These are phyloP conservation scores for Erysimum cheiri DNA, from an alignment of 441 rosid genomes.

Conservation along the genomic window DNA sequence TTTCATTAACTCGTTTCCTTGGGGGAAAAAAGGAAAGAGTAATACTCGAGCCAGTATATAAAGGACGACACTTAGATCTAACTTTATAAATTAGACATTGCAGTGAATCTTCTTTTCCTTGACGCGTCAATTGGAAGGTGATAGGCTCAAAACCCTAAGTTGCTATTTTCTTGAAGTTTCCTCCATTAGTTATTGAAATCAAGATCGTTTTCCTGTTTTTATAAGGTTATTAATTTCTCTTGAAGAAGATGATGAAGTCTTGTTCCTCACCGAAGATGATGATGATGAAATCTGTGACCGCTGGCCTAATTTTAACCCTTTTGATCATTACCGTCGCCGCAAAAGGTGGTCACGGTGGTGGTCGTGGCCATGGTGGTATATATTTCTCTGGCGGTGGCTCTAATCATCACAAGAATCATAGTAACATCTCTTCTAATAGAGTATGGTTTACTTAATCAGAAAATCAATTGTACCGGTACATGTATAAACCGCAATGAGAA, in stretches of 20 bases:
- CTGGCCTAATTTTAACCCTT: not conserved
- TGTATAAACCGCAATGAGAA: no score
- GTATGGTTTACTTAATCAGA: no score
- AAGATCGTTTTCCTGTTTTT: not conserved
- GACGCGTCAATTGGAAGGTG: not conserved
- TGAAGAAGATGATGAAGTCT: constrained; percentile 11
- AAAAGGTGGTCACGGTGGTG: not conserved
- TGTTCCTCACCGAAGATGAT: constrained; percentile 20
- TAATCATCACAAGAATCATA: constrained; percentile 1
- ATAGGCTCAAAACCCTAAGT: not conserved
- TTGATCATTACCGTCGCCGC: constrained; percentile 10
- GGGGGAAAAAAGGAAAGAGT: not conserved
- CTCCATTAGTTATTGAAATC: not conserved
- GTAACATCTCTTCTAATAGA: not conserved
- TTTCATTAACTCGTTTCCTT: not conserved
- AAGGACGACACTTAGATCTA: not conserved
- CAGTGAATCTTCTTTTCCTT: not conserved
- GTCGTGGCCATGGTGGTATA: not conserved
- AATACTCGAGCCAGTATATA: not conserved
- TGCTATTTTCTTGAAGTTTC: not conserved
- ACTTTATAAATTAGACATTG: not conserved
- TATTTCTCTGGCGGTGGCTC: not conserved
- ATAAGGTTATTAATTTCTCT: not conserved
- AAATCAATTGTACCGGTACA: no score
- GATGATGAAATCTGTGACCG: not conserved